A percentile compares a stretch with the other conserved stretches of the same genome.
phyloP scores from a whole-genome alignment of 2,329 filamentous ascomycete species.

The Juglanconis sp. region DNA sequence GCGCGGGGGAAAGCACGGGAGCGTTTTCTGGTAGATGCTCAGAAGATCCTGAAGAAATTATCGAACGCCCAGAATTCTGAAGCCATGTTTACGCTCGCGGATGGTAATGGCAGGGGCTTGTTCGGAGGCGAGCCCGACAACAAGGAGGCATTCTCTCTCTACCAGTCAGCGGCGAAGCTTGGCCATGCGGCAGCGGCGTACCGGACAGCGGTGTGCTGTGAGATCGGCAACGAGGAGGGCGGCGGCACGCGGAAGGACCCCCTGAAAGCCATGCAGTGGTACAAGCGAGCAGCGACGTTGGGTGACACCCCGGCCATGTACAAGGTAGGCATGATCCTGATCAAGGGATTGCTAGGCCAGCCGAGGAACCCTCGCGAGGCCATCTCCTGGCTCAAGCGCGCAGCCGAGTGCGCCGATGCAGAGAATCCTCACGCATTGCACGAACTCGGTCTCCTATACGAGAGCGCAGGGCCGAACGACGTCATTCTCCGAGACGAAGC shows the following conservation, averaged over 20 bases:
- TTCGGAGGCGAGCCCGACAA: slow-evolving; percentile 78
- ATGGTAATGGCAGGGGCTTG: slow-evolving; percentile 78
- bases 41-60: slow-evolving; percentile 90
- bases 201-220: slow-evolving; percentile 92
- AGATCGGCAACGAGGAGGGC: slow-evolving; percentile 90
- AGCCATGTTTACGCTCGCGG: slow-evolving; percentile 91
- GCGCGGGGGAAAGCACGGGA: slow-evolving; percentile 74
- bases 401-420: slow-evolving; percentile 79
- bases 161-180: slow-evolving; percentile 88
- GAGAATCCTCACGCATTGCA: slow-evolving; percentile 96
- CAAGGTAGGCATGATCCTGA: slow-evolving; percentile 92
- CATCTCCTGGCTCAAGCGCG: slow-evolving; percentile 87
- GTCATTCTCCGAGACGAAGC: slow-evolving; percentile 75
- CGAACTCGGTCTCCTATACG: slow-evolving; percentile 70
- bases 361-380: slow-evolving; percentile 78
- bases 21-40: slow-evolving; percentile 77
- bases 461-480: slow-evolving; percentile 64
- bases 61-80: slow-evolving; percentile 70
- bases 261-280: slow-evolving; percentile 96
- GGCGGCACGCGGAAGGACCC: slow-evolving; percentile 90
- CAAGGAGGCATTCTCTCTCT: slow-evolving; percentile 90
- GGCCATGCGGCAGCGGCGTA: slow-evolving; percentile 87
- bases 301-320: slow-evolving; percentile 96
- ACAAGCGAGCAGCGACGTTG: slow-evolving; percentile 84
- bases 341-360: slow-evolving; percentile 93